Conservation (phyloP, 345 rosid species). For the Aurinia saxatilis region DNA sequence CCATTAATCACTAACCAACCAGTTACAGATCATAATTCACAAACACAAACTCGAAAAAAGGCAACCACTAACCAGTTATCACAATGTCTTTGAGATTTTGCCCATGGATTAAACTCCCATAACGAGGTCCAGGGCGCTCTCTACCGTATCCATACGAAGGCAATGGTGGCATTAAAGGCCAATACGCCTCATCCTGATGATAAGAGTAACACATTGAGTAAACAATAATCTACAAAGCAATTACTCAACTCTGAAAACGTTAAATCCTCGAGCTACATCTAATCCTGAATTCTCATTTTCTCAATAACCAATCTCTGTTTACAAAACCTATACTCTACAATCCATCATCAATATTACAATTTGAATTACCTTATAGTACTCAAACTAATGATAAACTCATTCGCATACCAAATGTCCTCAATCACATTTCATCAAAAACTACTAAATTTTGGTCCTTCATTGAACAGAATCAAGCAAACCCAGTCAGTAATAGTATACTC, state of each 20-base stretch:
- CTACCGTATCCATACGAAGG: constrained; percentile 71
- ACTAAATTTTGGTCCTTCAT: not conserved
- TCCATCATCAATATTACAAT: not conserved
- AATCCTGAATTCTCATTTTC: not conserved
- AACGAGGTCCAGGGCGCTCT: constrained; percentile 65
- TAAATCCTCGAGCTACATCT: not conserved
- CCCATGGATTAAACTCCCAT: constrained; percentile 66
- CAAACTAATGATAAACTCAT: too few relatives aligned
- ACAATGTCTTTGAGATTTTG: constrained; percentile 64
- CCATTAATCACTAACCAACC: constrained; percentile 26
- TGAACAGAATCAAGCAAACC: too few relatives aligned
- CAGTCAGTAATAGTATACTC: too few relatives aligned
- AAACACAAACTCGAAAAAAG: not conserved
- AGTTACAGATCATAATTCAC: constrained; percentile 29
- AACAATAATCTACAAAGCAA: not conserved
- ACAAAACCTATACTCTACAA: not conserved
- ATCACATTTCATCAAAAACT: not conserved
- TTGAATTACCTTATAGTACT: too few relatives aligned
- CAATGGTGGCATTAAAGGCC: constrained; percentile 63
- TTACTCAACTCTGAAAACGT: not conserved
- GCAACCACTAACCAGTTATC: constrained; percentile 42
- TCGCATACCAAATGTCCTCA: not conserved
- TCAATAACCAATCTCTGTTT: not conserved
- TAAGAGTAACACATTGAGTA: not conserved
- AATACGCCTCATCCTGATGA: constrained; percentile 49